These are phyloP conservation scores for Nannochloris sp. DNA, from an alignment of 139 green algal genomes.

Conservation along the genomic window DNA sequence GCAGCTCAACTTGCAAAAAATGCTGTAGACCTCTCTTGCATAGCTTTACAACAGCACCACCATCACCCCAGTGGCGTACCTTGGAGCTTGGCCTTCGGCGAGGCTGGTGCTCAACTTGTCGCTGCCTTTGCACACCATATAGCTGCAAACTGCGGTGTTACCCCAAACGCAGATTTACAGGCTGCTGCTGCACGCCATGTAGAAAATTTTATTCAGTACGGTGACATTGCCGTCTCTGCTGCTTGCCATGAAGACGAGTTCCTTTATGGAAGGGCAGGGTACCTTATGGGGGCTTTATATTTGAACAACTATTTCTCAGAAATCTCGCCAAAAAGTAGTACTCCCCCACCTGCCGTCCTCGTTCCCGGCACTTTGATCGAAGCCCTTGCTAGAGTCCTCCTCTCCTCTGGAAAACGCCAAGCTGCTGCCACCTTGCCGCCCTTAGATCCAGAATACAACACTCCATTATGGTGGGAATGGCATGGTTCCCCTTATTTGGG, in stretches of 20 bases:
- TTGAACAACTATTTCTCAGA: neutral
- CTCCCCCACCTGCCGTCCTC: neutral
- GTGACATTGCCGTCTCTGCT: neutral
- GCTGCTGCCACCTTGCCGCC: neutral
- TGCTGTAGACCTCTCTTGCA: neutral
- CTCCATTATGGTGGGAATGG: constrained; percentile 16
- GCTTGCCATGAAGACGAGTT: constrained; percentile 4
- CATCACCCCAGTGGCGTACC: neutral
- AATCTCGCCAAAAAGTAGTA: neutral
- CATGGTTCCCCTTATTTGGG: constrained; percentile 25
- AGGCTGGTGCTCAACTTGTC: neutral
- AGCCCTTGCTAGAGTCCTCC: neutral
- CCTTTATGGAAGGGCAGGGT: neutral
- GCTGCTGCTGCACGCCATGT: neutral
- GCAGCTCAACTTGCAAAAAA: neutral
- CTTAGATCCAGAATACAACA: neutral
- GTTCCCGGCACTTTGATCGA: neutral
- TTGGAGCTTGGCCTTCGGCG: neutral
- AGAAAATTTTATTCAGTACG: neutral
- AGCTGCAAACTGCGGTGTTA: neutral
- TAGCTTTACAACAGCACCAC: neutral
- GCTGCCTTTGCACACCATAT: neutral
- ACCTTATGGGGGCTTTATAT: neutral
- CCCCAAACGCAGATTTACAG: neutral
- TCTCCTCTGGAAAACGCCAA: neutral